Evolutionary conservation across 1,284 basidiomycete species (phyloP), one percentile per base, ranked within the genome.

Genomic region (Garcileccinum viscosum): DNA sequence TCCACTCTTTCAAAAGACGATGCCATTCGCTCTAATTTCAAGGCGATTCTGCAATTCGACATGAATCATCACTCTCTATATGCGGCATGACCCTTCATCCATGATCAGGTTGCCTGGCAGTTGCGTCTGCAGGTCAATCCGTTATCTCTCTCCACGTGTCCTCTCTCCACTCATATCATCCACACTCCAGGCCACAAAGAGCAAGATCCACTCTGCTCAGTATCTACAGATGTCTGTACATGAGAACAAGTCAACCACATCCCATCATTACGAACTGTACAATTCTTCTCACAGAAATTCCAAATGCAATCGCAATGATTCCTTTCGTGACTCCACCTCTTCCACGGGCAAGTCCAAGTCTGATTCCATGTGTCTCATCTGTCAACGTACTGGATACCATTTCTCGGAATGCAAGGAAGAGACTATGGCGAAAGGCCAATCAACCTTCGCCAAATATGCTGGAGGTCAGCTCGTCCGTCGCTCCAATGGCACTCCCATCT

Each of bases 361-460:
- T 22, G 50, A 53, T 53, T 27, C 50, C n/a, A 53, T 15, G 7
- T 56, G 53, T 17, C 19, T 56, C 17, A 32, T 56, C 53, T 56
- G 53, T 14, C 53, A 56, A 17, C 17, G 30, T 7, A 30, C 53
- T 15, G 15, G 53, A 11, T 30, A 56, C 11, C 30, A 7, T 27
- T 32, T 56, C 53, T 64, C 50, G 1, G 63, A 65, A n/a, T 65
- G 53, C 38, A 56, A 59, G 12, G 64, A 65, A 15, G 56, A 65
- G 56, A 65, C 15, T 1, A 24, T n/a, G 17, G 38, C 38, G n/a
- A 42, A 65, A 59, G 32, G 40, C 37, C 59, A 65, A 60, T 15
- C 6, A 3, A 38, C 33, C 2, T 66, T 62, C 40, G 42, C 65
- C 2, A 62, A 66, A 7, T 15, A 5, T 9, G 2, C 14, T 42